phyloP scores from a whole-genome alignment of 2,329 filamentous ascomycete species.

The Phaeosphaeria sp. region DNA sequence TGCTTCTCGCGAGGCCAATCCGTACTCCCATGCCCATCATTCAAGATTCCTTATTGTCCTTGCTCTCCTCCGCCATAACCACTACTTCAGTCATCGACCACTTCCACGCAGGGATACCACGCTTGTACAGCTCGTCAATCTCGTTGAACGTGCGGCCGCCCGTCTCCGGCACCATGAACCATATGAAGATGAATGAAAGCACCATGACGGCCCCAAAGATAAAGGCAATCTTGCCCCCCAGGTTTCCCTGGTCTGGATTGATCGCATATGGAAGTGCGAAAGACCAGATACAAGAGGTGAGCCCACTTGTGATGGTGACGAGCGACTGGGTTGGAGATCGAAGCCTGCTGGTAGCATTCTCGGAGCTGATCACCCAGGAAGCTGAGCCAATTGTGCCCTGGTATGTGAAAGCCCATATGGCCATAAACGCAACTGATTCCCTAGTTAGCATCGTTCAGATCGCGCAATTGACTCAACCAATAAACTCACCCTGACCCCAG shows the following conservation, averaged over 20 bases:
- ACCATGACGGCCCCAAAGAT: constrained; percentile 62
- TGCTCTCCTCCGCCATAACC: constrained; percentile 7
- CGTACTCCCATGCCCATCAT: neutral
- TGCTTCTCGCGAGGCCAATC: neutral
- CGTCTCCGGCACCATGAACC: constrained; percentile 78
- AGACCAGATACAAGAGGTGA: constrained; percentile 20
- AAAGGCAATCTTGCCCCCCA: constrained; percentile 63
- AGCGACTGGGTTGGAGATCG: constrained; percentile 29
- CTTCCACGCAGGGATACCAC: constrained; percentile 15
- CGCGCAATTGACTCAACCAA: neutral
- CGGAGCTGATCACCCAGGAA: constrained; percentile 53
- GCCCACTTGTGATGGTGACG: constrained; percentile 16
- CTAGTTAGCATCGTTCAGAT: constrained; percentile 1
- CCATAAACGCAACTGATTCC: constrained; percentile 13
- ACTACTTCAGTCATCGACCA: constrained; percentile 16
- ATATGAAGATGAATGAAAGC: constrained; percentile 49
- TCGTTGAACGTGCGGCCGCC: constrained; percentile 62
- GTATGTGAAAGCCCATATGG: constrained; percentile 15
- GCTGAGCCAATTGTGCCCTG: constrained; percentile 35
- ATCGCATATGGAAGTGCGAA: constrained; percentile 70
- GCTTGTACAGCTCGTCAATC: constrained; percentile 21
- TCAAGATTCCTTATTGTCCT: neutral
- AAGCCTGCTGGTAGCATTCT: constrained; percentile 54
- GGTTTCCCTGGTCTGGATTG: constrained; percentile 69
- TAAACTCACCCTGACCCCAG: neutral